Evolutionary conservation across 1,284 basidiomycete species (phyloP), one percentile per base, ranked within the genome.

Genomic region (Ceratobasidium sp.): DNA sequence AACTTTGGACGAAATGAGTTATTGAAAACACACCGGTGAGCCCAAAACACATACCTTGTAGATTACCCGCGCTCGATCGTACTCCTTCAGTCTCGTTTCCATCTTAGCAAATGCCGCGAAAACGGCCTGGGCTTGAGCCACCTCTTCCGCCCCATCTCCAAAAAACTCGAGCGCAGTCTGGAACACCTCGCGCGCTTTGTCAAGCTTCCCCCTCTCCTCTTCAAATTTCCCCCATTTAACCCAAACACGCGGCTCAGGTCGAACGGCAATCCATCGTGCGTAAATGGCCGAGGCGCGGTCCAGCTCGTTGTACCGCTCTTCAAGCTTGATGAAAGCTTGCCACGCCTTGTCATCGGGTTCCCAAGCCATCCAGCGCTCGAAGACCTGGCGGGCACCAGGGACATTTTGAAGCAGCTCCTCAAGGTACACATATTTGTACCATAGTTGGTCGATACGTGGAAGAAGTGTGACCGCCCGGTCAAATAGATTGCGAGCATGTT

Each of bases 311-410:
- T 99, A 99, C 66, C 97, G 90, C 83, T 95, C 92, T 87, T 99
- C 98, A 84, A 99, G 88, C 87, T 98, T 97, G 89, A 99, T 96
- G 86, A 98, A 99, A 13, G 96, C 95, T 84, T 96, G 94, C 98
- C 97, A 99, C 6, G 97, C 97, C 87, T 98, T 99, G 90, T 99
- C 98, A 83, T 99, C 96, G 0, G 98, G 98, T 85, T 99, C 97
- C 98, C 98, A 99, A 81, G 94, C 90, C 96, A 99, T 98, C 97
- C 97, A 99, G 66, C 97, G 90, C 86, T 99, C 98, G 83, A 99
- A 99, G 78, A 99, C 95, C 84, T 99, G 97, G 12, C 97, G 92
- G 0, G 97, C 97, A 42, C 97, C 97, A 0, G 95, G 91, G 51
- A 99, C 92, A 84, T 99, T 99, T 83, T 97, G 95, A 15, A 99